Percentiles rank a stretch among this genome's conserved stretches.
phyloP scores from a whole-genome alignment of 2,329 filamentous ascomycete species.

The Claviceps monticola region DNA sequence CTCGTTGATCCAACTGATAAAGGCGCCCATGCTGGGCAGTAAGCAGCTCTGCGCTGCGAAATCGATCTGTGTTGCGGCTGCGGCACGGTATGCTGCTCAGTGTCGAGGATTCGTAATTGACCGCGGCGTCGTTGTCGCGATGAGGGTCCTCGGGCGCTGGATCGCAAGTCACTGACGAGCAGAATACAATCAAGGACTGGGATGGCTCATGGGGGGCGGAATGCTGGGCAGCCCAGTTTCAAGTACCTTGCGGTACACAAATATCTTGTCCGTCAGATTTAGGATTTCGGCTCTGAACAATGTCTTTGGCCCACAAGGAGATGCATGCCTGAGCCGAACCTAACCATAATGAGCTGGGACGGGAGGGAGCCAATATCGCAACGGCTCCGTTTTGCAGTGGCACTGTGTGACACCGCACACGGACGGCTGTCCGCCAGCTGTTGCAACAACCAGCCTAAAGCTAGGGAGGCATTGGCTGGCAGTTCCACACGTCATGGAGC shows the following conservation, averaged over 20 bases:
- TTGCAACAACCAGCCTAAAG: no score
- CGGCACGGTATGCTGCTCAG: background rate
- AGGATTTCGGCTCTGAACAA: background rate
- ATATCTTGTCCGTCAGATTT: background rate
- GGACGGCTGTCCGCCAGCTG: no score
- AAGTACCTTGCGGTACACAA: background rate
- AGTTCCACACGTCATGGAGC: no score
- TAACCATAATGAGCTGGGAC: background rate
- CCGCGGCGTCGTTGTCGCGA: background rate
- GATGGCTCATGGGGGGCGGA: background rate
- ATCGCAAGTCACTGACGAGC: background rate
- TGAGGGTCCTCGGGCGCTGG: background rate
- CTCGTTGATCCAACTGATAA: slow-evolving; percentile 25
- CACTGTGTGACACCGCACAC: background rate
- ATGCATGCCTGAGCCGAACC: no score
- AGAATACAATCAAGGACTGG: background rate
- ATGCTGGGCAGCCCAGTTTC: background rate
- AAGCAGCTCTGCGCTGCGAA: slow-evolving; percentile 4
- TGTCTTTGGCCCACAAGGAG: background rate
- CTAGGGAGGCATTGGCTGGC: no score
- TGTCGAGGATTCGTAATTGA: background rate
- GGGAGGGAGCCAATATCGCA: background rate
- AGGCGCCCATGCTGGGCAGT: slow-evolving; percentile 20
- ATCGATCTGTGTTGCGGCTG: background rate
- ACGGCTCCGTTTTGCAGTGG: background rate